A percentile compares a stretch with the other conserved stretches of the same genome.
These are phyloP conservation scores for Fusarium gaditjirri DNA, from an alignment of 2,329 filamentous ascomycete genomes.

Conservation along the genomic window DNA sequence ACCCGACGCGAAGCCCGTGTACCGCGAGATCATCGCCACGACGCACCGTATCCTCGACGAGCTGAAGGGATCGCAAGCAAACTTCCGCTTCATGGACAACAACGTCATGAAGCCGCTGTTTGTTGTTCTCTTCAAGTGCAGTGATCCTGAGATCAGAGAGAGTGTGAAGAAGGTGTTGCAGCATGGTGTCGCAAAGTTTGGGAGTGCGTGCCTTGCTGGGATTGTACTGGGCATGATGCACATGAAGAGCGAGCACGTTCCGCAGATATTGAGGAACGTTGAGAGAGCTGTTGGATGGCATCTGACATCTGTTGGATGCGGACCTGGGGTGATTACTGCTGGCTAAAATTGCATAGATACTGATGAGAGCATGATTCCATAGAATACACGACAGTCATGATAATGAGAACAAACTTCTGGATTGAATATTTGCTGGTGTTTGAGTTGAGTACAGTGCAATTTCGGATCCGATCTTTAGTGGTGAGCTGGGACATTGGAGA, in stretches of 20 bases:
- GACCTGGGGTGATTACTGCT: constrained; percentile 10
- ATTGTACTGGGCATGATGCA: constrained; percentile 32
- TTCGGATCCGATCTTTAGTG: neutral
- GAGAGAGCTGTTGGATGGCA: constrained; percentile 38
- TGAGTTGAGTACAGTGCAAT: neutral
- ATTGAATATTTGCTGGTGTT: neutral
- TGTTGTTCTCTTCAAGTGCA: constrained; percentile 38
- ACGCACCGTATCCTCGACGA: constrained; percentile 8
- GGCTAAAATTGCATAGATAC: neutral
- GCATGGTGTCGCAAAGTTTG: constrained; percentile 5
- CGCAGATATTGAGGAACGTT: constrained; percentile 32
- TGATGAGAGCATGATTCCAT: neutral
- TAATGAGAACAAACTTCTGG: neutral
- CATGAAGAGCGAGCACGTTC: constrained; percentile 12
- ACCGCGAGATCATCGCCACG: constrained; percentile 33
- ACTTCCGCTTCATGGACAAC: constrained; percentile 23
- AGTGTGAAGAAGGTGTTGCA: constrained; percentile 22
- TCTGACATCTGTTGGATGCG: constrained; percentile 19
- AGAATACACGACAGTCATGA: neutral
- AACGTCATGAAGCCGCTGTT: constrained; percentile 33
- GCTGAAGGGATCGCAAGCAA: neutral
- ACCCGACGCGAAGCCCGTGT: constrained; percentile 29
- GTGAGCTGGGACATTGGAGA: neutral
- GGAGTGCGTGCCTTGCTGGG: constrained; percentile 12
- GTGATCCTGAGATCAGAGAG: constrained; percentile 15